A percentile compares a stretch with the other conserved stretches of the same genome.
Conservation (phyloP, 176 grass and related monocot species). For the Oryza longistaminata region DNA sequence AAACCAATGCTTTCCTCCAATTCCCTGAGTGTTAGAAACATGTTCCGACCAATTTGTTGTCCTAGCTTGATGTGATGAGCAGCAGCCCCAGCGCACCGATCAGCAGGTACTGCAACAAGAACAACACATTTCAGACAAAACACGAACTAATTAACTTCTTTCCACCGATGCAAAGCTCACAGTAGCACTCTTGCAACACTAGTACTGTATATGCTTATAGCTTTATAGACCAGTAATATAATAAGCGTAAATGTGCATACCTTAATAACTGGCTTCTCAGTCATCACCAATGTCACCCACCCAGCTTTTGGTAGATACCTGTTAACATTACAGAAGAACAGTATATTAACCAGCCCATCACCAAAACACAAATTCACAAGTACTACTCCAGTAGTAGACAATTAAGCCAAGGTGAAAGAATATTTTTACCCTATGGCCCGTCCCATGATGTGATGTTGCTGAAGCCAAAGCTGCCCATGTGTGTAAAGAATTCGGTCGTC, state of each 20-base stretch:
- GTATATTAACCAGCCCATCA: not conserved
- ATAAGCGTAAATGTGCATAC: conserved; percentile 28
- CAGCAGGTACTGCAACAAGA: conserved; percentile 68
- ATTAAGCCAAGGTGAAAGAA: not conserved
- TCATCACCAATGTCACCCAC: conserved; percentile 80
- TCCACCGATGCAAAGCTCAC: not conserved
- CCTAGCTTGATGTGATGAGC: conserved; percentile 62
- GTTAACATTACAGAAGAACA: conserved; percentile 10
- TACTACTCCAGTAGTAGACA: not conserved
- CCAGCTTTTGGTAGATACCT: conserved; percentile 74
- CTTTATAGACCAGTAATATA: not conserved
- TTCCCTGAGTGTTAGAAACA: not conserved
- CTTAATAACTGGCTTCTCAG: conserved; percentile 79
- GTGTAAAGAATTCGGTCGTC: conserved; percentile 69
- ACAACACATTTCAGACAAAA: not conserved
- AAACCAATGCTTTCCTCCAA: not conserved
- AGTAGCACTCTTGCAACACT: too few species aligned
- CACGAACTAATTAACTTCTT: not conserved
- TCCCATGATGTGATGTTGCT: conserved; percentile 79
- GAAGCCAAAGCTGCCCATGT: conserved; percentile 69
- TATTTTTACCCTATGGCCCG: conserved; percentile 57
- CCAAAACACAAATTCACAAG: conserved; percentile 6
- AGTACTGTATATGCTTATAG: not conserved
- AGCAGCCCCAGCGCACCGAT: conserved; percentile 66
- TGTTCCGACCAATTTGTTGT: conserved; percentile 1